These are phyloP conservation scores for Pythium dissotocum DNA, from an alignment of 352 stramenopile species.

Conservation along the genomic window DNA sequence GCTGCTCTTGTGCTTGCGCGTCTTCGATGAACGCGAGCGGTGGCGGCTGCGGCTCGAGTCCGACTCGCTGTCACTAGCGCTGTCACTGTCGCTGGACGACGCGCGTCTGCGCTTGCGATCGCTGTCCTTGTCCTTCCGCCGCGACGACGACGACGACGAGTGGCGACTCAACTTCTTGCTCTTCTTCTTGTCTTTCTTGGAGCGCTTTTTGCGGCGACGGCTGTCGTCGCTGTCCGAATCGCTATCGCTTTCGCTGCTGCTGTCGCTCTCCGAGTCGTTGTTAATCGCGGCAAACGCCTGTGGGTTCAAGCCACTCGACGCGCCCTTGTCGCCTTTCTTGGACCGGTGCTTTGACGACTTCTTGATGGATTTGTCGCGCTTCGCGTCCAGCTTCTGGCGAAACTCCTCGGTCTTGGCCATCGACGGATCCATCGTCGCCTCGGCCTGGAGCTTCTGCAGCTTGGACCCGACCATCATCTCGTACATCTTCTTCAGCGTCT, in stretches of 20 bases:
- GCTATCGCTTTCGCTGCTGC: constrained; percentile 32
- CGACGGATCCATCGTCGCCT: constrained; percentile 44
- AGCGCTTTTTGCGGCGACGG: constrained; percentile 26
- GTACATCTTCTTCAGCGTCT: constrained; percentile 79
- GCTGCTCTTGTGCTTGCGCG: constrained; percentile 27
- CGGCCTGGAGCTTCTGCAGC: constrained; percentile 69
- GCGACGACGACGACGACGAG: constrained; percentile 24
- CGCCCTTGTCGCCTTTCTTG: constrained; percentile 31
- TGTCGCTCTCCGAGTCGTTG: constrained; percentile 33
- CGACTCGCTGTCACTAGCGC: constrained; percentile 21
- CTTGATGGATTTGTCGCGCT: constrained; percentile 60
- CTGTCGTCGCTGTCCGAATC: constrained; percentile 30
- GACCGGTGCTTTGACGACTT: constrained; percentile 48
- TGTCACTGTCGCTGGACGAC: constrained; percentile 20
- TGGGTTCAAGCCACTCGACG: constrained; percentile 58
- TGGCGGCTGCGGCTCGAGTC: constrained; percentile 21
- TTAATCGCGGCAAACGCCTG: constrained; percentile 72
- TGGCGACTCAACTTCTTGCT: constrained; percentile 33
- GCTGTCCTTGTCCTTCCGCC: constrained; percentile 22
- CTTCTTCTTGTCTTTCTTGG: constrained; percentile 47
- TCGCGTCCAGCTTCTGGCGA: constrained; percentile 64
- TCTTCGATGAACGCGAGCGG: constrained; percentile 27
- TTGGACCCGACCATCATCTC: constrained; percentile 69
- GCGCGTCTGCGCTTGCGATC: constrained; percentile 24
- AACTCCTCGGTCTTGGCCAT: constrained; percentile 47